A percentile compares a stretch with the other conserved stretches of the same genome.
phyloP scores from a whole-genome alignment of 306 rosid species.

The Castanopsis chinensis region DNA sequence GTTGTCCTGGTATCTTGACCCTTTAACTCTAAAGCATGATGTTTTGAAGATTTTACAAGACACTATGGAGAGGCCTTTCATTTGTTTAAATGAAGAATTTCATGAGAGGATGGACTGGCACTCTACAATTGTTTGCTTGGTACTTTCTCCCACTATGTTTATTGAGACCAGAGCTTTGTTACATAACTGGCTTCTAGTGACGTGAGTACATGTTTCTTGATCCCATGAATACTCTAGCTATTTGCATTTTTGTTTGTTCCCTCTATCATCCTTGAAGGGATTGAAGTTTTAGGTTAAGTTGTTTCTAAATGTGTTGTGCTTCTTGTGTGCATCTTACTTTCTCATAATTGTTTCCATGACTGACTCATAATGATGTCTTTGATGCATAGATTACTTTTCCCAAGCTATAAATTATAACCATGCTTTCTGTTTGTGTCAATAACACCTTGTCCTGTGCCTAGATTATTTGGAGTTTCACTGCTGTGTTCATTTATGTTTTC shows the following conservation, averaged over 20 bases:
- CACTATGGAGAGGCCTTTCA: slow-evolving; percentile 33
- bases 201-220: slow-evolving; percentile 31
- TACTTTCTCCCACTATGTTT: slow-evolving; percentile 41
- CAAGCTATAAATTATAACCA: not conserved
- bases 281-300: not conserved
- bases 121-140: slow-evolving; percentile 21
- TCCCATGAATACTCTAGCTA: not conserved
- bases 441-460: too few species aligned
- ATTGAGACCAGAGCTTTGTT: slow-evolving; percentile 40
- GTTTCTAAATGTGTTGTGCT: not conserved
- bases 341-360: not conserved
- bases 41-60: slow-evolving; percentile 28
- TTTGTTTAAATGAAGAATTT: slow-evolving; percentile 30
- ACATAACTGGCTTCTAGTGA: slow-evolving; percentile 39
- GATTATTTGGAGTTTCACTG: too few species aligned
- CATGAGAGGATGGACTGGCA: slow-evolving; percentile 35
- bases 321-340: not conserved
- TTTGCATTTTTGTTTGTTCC: not conserved
- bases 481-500: not conserved
- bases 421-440: not conserved
- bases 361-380: not conserved
- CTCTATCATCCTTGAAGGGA: not conserved
- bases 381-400: not conserved
- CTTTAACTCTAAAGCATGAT: slow-evolving; percentile 24
- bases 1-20: slow-evolving; percentile 36